A percentile compares a stretch with the other conserved stretches of the same genome.
Evolutionary conservation across 805 yeast genomes (phyloP).

Genomic region (Candida corydali): DNA sequence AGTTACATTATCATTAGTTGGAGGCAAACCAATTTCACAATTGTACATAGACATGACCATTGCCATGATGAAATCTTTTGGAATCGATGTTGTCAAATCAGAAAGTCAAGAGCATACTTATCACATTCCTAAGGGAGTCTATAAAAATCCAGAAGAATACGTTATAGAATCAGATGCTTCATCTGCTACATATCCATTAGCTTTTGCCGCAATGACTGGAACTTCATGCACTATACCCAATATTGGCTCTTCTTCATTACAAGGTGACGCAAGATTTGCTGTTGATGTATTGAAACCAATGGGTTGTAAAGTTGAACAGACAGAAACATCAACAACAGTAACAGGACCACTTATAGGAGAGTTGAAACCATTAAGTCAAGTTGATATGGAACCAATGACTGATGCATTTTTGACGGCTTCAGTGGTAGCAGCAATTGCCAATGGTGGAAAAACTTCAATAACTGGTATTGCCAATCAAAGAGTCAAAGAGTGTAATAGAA

Average conservation of each 20-base stretch:
- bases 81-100: slow-evolving; percentile 70
- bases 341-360: slow-evolving; percentile 76
- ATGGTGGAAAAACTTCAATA: slow-evolving; percentile 61
- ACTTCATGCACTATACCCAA: slow-evolving; percentile 90
- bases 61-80: slow-evolving; percentile 89
- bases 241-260: slow-evolving; percentile 86
- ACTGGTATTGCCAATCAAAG: slow-evolving; percentile 97
- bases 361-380: slow-evolving; percentile 63
- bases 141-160: slow-evolving; percentile 77
- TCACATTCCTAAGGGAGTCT: slow-evolving; percentile 81
- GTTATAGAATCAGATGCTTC: slow-evolving; percentile 96
- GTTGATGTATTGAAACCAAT: slow-evolving; percentile 87
- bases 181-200: slow-evolving; percentile 95
- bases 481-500: slow-evolving; percentile 95
- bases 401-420: slow-evolving; percentile 97
- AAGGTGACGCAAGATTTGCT: slow-evolving; percentile 97
- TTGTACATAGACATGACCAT: slow-evolving; percentile 96
- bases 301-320: slow-evolving; percentile 90
- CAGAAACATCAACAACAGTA: slow-evolving; percentile 84
- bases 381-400: slow-evolving; percentile 99
- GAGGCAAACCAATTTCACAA: slow-evolving; percentile 96
- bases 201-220: slow-evolving; percentile 95
- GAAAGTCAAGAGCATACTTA: slow-evolving; percentile 76
- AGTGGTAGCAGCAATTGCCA: slow-evolving; percentile 93
- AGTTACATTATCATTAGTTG: slow-evolving; percentile 82